Conservation (phyloP, 2,329 filamentous ascomycete species). For the Colletotrichum filicis region DNA sequence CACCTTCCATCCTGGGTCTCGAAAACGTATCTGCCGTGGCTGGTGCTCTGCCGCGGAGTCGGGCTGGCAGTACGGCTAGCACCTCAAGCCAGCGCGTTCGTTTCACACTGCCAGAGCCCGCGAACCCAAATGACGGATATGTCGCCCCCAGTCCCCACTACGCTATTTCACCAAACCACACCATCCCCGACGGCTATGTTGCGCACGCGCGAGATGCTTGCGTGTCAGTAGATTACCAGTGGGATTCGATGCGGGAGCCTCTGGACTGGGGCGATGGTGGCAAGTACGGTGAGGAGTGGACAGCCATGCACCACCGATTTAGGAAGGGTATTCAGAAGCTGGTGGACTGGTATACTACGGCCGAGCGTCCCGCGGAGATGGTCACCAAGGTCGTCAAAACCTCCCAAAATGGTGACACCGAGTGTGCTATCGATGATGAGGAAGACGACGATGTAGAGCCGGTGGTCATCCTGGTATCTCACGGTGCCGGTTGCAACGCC, state of each 20-base stretch:
- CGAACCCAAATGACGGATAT: conserved; percentile 63
- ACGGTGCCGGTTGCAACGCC: conserved; percentile 96
- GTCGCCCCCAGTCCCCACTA: conserved; percentile 83
- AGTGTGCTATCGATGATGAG: conserved; percentile 50
- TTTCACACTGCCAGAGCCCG: conserved; percentile 23
- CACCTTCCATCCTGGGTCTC: conserved; percentile 32
- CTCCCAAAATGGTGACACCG: conserved; percentile 45
- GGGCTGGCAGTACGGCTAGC: conserved; percentile 38
- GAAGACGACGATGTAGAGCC: conserved; percentile 77
- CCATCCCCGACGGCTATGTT: conserved; percentile 89
- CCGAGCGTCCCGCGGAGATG: conserved; percentile 62
- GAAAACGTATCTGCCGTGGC: conserved; percentile 46
- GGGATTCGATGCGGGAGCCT: conserved; percentile 88
- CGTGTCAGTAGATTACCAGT: conserved; percentile 89
- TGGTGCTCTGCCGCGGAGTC: conserved; percentile 46
- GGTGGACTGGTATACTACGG: conserved; percentile 82
- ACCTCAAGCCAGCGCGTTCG: conserved; percentile 36
- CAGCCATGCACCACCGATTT: conserved; percentile 92
- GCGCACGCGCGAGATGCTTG: conserved; percentile 91
- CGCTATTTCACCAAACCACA: conserved; percentile 81
- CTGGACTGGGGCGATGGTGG: conserved; percentile 90
- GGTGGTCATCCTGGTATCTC: conserved; percentile 88
- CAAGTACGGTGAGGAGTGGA: conserved; percentile 93
- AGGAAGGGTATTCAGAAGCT: conserved; percentile 81
- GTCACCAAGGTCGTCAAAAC: conserved; percentile 56